Evolutionary conservation across 192 early-diverging fungal genomes (phyloP).

Genomic region (Coemansia sp.): DNA sequence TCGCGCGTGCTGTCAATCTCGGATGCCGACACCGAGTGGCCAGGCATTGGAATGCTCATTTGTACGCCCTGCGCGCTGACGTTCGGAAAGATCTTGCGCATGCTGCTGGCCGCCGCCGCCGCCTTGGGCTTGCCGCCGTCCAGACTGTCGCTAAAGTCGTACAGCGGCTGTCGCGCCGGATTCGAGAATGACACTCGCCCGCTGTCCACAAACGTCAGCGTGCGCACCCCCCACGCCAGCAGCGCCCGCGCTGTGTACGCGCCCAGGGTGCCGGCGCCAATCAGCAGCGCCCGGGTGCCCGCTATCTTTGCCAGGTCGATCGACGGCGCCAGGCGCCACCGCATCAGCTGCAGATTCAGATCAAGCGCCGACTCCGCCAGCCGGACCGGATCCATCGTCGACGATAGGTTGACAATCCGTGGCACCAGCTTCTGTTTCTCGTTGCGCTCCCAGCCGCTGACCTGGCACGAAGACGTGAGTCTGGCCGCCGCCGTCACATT

Average conservation of each 20-base stretch:
- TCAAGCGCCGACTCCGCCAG: constrained; percentile 88
- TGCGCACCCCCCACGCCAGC: constrained; percentile 89
- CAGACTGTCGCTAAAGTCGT: constrained; percentile 82
- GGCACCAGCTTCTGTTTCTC: constrained; percentile 71
- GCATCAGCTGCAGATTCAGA: constrained; percentile 95
- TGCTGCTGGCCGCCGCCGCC: constrained; percentile 69
- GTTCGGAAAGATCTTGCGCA: constrained; percentile 75
- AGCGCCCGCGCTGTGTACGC: constrained; percentile 85
- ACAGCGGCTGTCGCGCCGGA: constrained; percentile 92
- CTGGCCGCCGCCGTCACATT: constrained; percentile 13
- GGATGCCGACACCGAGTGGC: constrained; percentile 61
- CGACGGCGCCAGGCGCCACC: constrained; percentile 86
- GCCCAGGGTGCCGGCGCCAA: constrained; percentile 94
- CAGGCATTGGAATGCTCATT: constrained; percentile 94
- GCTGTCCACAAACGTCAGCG: constrained; percentile 93
- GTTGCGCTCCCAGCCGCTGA: constrained; percentile 93
- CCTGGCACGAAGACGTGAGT: constrained; percentile 12
- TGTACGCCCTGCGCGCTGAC: constrained; percentile 65
- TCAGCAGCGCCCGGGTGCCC: constrained; percentile 71
- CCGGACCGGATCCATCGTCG: constrained; percentile 82
- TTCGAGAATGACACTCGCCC: constrained; percentile 92
- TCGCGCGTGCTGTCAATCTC: constrained; percentile 27
- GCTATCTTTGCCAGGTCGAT: constrained; percentile 78
- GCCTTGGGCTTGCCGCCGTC: constrained; percentile 88
- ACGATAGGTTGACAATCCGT: constrained; percentile 75